Evolutionary conservation across 345 rosid genomes (phyloP), one percentile per base, ranked within the genome.

Genomic region (Gossypium turneri): DNA sequence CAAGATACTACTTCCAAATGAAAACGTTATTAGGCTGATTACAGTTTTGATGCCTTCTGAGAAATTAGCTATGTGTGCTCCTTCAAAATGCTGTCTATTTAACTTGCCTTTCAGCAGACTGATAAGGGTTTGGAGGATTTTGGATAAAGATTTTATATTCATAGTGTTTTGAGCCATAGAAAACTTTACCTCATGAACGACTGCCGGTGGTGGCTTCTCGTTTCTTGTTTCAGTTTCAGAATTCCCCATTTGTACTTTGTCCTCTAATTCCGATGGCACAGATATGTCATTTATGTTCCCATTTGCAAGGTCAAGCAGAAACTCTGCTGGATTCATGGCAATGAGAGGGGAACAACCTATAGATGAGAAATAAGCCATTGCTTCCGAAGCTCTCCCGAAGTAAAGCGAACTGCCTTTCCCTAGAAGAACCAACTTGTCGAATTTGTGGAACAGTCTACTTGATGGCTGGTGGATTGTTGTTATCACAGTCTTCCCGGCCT

Each of bases 391-490:
- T 82, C 90, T 89, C 57, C 99, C 99, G 17, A 94, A 94, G 71
- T 94, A 94, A 45, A 94, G 92, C 76, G 89, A 82, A 76, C 88
- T 91, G 72, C 99, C 99, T 87, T 90, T 94, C 73, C 99, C 99
- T 0, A 94, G 77, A 72, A 94, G 93, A 80, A 94, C 89, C 86
- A 94, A 67, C 86, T 94, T 94, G 81, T 92, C 96, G 1, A 94
- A 94, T 81, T 86, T 92, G 88, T 89, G 98, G 76, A 94, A 94
- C 51, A 94, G 90, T 76, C 99, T 86, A 82, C 99, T 92, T 8
- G 99, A 94, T 3, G 99, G 99, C 79, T 94, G 99, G 83, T 94
- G 99, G 78, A 94, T 91, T n/a, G 99, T 93, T 15, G 98, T 95
- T 71, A 95, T 80, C 76, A 95, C 94, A 0, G 98, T 95, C 75